Base-by-base conservation (phyloP, 1,284 basidiomycete species). In the Albatrellus sp. region DNA sequence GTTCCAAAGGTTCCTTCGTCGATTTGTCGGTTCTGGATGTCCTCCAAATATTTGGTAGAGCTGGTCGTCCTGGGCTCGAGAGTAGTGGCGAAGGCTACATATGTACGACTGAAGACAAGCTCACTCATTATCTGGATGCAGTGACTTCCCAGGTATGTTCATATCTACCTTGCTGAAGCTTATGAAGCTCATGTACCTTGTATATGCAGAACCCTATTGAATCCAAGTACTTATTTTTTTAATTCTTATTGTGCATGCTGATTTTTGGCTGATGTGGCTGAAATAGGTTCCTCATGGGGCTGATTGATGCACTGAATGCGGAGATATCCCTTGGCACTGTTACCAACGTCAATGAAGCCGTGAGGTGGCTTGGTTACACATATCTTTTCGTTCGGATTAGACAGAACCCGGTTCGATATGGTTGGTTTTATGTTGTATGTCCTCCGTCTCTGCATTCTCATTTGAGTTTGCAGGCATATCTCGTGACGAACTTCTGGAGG, bases 271-370 rank as follows among this genome's bases (percentile, higher is more conserved):
- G 43, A 24, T 24, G 7, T 7, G 24, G 7, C 24, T 24, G 24
- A 24, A 29, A 29, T 44, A 91, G 88, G 60, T 96, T 99, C 61
- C 77, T 77, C 38, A 70, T 70, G 11, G 93, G 96, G 1, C 80
- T 98, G 63, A 72, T 89, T 42, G 93, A 99, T 59, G 74, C 93
- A 3, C 70, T 98, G 53, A 99, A 98, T 57, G 96, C 93, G 6
- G 96, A 99, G 58, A 87, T 98, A 43, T 74, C 93, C 2, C 73
- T 99, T 0, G 96, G 96, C 1, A 98, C 96, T 0, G 96, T 99
- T 10, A 75, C 88, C 2, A 96, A 80, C 51, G 73, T 87, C 17
- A 67, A 73, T 45, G 96, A 99, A 59, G 96, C 84, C 12, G 80
- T 97, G 6, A 82, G 84, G 48, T 99, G 96, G 97, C 71, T 99